Conservation (phyloP, 192 early-diverging fungal species). For the Haplosporangium gracile region DNA sequence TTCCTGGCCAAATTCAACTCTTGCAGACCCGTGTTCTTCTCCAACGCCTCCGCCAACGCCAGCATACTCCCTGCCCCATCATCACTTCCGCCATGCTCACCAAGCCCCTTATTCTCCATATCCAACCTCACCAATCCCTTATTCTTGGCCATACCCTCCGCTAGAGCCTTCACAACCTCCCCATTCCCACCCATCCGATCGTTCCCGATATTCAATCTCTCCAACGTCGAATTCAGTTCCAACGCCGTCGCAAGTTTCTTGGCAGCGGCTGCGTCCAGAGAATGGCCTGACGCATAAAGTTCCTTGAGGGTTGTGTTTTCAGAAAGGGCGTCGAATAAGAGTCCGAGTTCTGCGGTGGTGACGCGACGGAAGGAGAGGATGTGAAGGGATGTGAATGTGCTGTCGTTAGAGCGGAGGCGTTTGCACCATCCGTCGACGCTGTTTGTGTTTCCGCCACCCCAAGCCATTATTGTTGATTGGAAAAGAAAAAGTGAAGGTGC, state of each 20-base stretch:
- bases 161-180: slow-evolving; percentile 42
- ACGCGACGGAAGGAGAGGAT: slow-evolving; percentile 68
- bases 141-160: slow-evolving; percentile 61
- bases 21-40: slow-evolving; percentile 37
- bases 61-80: slow-evolving; percentile 11
- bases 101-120: slow-evolving; percentile 68
- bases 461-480: slow-evolving; percentile 57
- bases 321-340: slow-evolving; percentile 59
- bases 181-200: slow-evolving; percentile 47
- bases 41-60: slow-evolving; percentile 24
- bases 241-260: slow-evolving; percentile 51
- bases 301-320: slow-evolving; percentile 61
- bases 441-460: slow-evolving; percentile 63
- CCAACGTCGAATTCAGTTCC: slow-evolving; percentile 59
- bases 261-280: slow-evolving; percentile 50
- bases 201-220: slow-evolving; percentile 59
- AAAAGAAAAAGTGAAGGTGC: background rate
- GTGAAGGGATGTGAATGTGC: slow-evolving; percentile 61
- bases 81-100: background rate
- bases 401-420: slow-evolving; percentile 61
- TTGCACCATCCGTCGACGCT: slow-evolving; percentile 64
- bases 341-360: slow-evolving; percentile 54
- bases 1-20: slow-evolving; percentile 62
- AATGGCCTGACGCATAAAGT: slow-evolving; percentile 66
- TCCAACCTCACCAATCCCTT: slow-evolving; percentile 59